These are phyloP conservation scores for Dictyostelium purpureum DNA, from an alignment of 78 protist genomes.

Conservation along the genomic window DNA sequence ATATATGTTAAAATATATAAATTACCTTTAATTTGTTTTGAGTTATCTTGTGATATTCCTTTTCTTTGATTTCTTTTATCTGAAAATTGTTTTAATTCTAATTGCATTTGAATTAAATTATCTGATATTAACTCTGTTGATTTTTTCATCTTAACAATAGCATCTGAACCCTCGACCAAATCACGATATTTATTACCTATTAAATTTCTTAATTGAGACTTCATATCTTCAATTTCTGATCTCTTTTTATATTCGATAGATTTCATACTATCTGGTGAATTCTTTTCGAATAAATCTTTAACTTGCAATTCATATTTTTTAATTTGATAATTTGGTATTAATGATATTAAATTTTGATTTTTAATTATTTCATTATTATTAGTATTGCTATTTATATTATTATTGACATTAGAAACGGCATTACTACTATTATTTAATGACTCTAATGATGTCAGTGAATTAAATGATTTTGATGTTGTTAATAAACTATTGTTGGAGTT, in stretches of 20 bases:
- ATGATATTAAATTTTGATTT: constrained; percentile 23
- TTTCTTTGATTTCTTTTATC: constrained; percentile 35
- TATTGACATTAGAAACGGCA: not conserved
- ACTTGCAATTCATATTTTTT: constrained; percentile 54
- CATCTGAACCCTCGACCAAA: constrained; percentile 63
- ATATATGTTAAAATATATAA: not conserved
- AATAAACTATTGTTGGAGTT: not conserved
- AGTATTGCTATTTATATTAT: not conserved
- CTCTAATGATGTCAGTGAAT: not conserved
- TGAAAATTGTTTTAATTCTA: constrained; percentile 18
- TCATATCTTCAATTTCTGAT: constrained; percentile 70
- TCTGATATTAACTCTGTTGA: constrained; percentile 31
- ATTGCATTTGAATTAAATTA: constrained; percentile 29
- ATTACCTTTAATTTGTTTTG: not conserved
- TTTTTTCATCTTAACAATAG: constrained; percentile 66
- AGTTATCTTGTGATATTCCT: not conserved
- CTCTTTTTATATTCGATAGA: constrained; percentile 33
- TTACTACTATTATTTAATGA: not conserved
- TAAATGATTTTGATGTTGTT: constrained; percentile 3
- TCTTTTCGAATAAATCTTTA: constrained; percentile 30
- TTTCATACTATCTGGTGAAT: constrained; percentile 67
- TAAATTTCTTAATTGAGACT: constrained; percentile 35
- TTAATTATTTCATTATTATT: not conserved
- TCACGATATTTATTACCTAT: constrained; percentile 73
- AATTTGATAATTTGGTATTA: constrained; percentile 36